Evolutionary conservation across 140 eudicot genomes (phyloP).

Genomic region (Bidens hawaiensis): DNA sequence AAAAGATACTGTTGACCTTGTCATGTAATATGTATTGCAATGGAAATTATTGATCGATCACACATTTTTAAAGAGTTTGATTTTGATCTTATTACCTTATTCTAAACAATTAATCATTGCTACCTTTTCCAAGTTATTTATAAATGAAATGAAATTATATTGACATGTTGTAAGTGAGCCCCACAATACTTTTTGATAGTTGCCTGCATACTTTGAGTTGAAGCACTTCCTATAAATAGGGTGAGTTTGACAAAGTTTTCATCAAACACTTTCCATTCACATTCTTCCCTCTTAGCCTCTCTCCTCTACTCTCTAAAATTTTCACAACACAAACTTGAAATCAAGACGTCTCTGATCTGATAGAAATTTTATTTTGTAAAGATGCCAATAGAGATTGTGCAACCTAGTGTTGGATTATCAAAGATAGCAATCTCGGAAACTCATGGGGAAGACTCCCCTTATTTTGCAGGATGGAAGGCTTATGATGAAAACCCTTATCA

Average conservation of each 20-base stretch:
- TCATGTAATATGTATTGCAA: conserved; percentile 45
- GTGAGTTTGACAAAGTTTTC: conserved; percentile 25
- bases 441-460: conserved; percentile 97
- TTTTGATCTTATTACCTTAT: conserved; percentile 56
- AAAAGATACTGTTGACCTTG: background rate
- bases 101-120: conserved; percentile 66
- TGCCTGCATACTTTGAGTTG: conserved; percentile 15
- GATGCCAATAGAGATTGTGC: conserved; percentile 72
- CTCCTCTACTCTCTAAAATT: conserved; percentile 12
- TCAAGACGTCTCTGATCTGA: conserved; percentile 4
- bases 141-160: conserved; percentile 10
- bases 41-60: conserved; percentile 22
- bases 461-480: conserved; percentile 99
- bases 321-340: conserved; percentile 12
- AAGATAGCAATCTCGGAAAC: conserved; percentile 76
- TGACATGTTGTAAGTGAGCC: conserved; percentile 38
- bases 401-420: conserved; percentile 52
- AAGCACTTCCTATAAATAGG: conserved; percentile 28
- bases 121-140: conserved; percentile 22
- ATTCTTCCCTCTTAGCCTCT: no score
- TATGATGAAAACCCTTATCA: conserved; percentile 92
- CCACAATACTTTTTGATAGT: conserved; percentile 18
- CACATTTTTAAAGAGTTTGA: conserved; percentile 27
- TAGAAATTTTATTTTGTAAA: conserved; percentile 3
- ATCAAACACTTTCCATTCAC: conserved; percentile 29